A percentile compares a stretch with the other conserved stretches of the same genome.
phyloP scores from a whole-genome alignment of 495 filamentous ascomycete genomes.

The Penicillium angulare region DNA sequence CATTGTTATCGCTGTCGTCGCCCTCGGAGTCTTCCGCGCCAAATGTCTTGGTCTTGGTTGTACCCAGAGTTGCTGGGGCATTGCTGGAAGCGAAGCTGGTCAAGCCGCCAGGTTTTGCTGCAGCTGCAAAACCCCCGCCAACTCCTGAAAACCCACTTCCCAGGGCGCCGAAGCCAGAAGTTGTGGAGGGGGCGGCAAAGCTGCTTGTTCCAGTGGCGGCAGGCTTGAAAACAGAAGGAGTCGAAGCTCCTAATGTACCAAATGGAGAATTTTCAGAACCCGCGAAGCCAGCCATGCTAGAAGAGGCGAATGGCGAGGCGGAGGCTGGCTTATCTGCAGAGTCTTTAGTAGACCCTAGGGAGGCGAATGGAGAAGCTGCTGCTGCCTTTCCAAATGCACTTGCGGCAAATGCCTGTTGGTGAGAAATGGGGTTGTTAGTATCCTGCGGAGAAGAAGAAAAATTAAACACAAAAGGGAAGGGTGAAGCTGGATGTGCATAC shows the following conservation, averaged over 20 bases:
- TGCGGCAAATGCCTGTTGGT: slow-evolving; percentile 40
- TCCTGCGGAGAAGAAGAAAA: too few relatives aligned
- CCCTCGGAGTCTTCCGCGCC: slow-evolving; percentile 67
- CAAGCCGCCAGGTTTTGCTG: slow-evolving; percentile 51
- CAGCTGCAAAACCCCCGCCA: slow-evolving; percentile 50
- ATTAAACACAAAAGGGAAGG: too few relatives aligned
- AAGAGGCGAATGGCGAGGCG: slow-evolving; percentile 53
- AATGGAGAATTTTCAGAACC: slow-evolving; percentile 57
- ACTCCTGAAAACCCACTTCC: slow-evolving; percentile 52
- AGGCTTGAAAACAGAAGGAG: slow-evolving; percentile 42
- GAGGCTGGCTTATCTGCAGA: slow-evolving; percentile 29
- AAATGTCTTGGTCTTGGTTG: slow-evolving; percentile 61
- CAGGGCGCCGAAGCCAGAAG: slow-evolving; percentile 38
- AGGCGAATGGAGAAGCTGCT: slow-evolving; percentile 51
- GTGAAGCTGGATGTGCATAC: slow-evolving; percentile 42
- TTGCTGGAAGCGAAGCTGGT: slow-evolving; percentile 69
- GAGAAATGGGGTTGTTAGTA: not conserved
- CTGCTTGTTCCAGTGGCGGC: slow-evolving; percentile 6
- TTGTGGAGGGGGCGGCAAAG: slow-evolving; percentile 8
- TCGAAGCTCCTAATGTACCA: slow-evolving; percentile 44
- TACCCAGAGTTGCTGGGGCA: slow-evolving; percentile 50
- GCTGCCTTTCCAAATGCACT: slow-evolving; percentile 55
- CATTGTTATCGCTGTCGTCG: slow-evolving; percentile 49
- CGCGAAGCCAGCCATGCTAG: slow-evolving; percentile 51
- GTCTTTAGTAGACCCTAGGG: slow-evolving; percentile 29